Evolutionary conservation across 2,329 filamentous ascomycete species (phyloP), one percentile per base, ranked within the genome.

Genomic region (Neonectria coccinea): DNA sequence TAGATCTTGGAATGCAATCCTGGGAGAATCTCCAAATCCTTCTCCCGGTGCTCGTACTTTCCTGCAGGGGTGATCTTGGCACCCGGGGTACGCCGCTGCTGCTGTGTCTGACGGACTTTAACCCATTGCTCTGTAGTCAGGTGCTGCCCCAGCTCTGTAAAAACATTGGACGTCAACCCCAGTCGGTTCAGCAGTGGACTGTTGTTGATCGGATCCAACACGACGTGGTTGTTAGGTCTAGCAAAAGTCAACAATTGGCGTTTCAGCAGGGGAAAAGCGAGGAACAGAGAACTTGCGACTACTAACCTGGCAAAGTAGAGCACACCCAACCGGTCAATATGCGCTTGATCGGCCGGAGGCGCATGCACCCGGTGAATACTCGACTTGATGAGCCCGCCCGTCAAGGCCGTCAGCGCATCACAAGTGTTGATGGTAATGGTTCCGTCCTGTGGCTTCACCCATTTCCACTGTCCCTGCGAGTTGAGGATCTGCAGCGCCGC

Each of bases 401-500:
- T 85, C 22, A 85, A 67, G n/a, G 80, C 79, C 8, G 79, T 81
- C 47, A 85, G 71, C 0, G 83, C 78, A 71, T 86, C 84, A 14
- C 79, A 81, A 0, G 82, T 81, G 61, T 86, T 86, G 59, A 85
- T 81, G 0, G 83, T 85, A 9, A 86, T 81, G 0, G 80, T 84
- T 1, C 81, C 83, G 14, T 82, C 78, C 18, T 83, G 79, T 0
- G 83, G 80, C 22, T 77, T 78, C 0, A 83, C 82, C 75, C 79
- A 85, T 31, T 82, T 84, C 83, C 84, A 86, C 10, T 81, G 60
- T 1, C 79, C 79, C 0, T 80, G 76, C 14, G 80, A 80, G 12
- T 83, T 81, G 41, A 67, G 67, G 44, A 88, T 84, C 67, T 89
- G 86, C 9, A 88, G 78, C 0, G 82, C 85, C 0, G 85, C 84